phyloP scores from a whole-genome alignment of 2,329 filamentous ascomycete genomes.

The Monosporascus sp. region DNA sequence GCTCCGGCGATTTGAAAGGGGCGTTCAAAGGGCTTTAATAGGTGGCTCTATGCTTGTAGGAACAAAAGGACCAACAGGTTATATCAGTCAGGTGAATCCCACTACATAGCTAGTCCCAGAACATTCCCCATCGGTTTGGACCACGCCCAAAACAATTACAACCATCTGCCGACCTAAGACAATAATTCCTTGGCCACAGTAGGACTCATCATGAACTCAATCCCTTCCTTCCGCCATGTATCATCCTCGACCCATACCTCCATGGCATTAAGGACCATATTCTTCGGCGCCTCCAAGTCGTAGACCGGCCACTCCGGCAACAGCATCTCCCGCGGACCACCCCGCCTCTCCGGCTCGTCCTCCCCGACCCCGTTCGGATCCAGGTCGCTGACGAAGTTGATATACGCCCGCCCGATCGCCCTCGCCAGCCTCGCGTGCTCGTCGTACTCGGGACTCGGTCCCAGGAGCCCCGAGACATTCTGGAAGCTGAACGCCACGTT shows the following conservation, averaged over 20 bases:
- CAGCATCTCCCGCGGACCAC: background rate
- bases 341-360: background rate
- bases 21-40: no score
- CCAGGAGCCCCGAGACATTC: conserved; percentile 43
- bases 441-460: conserved; percentile 37
- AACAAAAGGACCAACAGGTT: no score
- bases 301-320: conserved; percentile 18
- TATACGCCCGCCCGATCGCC: conserved; percentile 36
- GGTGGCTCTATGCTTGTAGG: no score
- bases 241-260: conserved; percentile 40
- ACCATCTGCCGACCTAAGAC: conserved; percentile 3
- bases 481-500: conserved; percentile 47
- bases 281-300: conserved; percentile 30
- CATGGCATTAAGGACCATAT: conserved; percentile 41
- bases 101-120: no score
- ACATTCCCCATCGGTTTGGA: no score
- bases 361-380: conserved; percentile 32
- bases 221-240: conserved; percentile 41
- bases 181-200: conserved; percentile 33
- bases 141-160: no score
- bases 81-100: no score
- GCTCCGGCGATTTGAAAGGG: no score
- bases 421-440: conserved; percentile 29
- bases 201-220: conserved; percentile 36
- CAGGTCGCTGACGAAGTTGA: conserved; percentile 36